These are phyloP conservation scores for Litsea cubeba DNA, from an alignment of 164 flowering plant genomes.

Conservation along the genomic window DNA sequence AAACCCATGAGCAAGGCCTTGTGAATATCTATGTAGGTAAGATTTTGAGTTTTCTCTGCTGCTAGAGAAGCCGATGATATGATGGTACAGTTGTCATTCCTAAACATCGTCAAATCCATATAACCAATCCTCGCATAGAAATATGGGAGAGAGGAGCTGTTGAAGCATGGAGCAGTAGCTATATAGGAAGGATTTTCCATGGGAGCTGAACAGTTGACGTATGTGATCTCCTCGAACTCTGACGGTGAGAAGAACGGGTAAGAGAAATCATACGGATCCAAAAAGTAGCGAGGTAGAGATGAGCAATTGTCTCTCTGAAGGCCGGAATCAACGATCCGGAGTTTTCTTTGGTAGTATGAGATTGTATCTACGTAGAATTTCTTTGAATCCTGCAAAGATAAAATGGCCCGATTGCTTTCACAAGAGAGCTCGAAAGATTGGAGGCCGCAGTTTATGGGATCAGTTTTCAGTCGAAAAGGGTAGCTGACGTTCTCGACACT, in stretches of 20 bases:
- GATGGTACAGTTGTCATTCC: not conserved
- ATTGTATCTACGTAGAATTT: constrained; percentile 10
- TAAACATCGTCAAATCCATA: no score
- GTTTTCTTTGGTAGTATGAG: not conserved
- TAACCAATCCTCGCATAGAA: not conserved
- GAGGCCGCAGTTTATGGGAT: not conserved
- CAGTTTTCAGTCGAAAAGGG: constrained; percentile 4
- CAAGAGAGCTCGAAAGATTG: constrained; percentile 2
- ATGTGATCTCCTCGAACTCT: not conserved
- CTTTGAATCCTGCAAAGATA: not conserved
- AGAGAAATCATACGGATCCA: not conserved
- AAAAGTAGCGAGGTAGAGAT: not conserved
- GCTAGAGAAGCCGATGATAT: not conserved
- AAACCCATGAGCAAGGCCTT: not conserved
- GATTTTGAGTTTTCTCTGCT: not conserved
- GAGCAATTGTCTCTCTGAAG: not conserved
- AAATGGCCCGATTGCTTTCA: not conserved
- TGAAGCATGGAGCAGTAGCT: constrained; percentile 2
- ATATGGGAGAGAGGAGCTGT: not conserved
- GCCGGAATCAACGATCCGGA: constrained; percentile 8
- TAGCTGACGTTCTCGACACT: not conserved
- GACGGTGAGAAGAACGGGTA: no score
- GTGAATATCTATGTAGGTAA: not conserved
- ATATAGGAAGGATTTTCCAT: not conserved
- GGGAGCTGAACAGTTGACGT: not conserved